phyloP scores from a whole-genome alignment of 208 protist genomes.

The Trypanosoma melophagium region DNA sequence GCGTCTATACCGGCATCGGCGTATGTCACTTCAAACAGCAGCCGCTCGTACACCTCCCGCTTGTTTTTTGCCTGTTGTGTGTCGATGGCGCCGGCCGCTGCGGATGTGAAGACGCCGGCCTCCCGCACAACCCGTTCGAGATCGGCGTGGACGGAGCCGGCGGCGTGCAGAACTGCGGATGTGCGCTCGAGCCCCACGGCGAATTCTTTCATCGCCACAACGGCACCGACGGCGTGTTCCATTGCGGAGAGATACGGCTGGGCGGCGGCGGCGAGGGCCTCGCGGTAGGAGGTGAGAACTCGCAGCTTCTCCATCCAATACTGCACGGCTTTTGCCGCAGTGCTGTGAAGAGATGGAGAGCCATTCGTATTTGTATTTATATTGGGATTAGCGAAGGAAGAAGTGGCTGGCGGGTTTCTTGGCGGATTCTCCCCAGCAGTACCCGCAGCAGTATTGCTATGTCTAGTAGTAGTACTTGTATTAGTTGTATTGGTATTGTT shows the following conservation, averaged over 20 bases:
- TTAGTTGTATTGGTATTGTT: background rate
- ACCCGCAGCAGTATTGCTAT: background rate
- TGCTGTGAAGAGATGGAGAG: no score
- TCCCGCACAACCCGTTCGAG: constrained; percentile 26
- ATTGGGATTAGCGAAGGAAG: background rate
- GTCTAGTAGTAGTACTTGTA: background rate
- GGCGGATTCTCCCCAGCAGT: background rate
- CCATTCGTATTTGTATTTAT: no score
- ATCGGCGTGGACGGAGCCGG: constrained; percentile 25
- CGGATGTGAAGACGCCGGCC: constrained; percentile 4
- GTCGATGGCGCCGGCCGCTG: constrained; percentile 22
- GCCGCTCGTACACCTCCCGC: constrained; percentile 52
- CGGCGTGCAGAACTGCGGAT: constrained; percentile 20
- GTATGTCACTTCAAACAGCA: constrained; percentile 62
- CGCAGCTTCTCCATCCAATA: constrained; percentile 47
- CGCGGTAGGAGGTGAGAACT: constrained; percentile 39
- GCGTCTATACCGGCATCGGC: constrained; percentile 70
- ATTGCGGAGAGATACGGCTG: constrained; percentile 51
- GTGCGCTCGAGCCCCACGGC: constrained; percentile 45
- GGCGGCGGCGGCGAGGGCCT: constrained; percentile 44
- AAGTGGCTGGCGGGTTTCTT: no score
- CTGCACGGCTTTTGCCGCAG: constrained; percentile 22
- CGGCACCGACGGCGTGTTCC: constrained; percentile 23
- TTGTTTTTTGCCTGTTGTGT: constrained; percentile 34
- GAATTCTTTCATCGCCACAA: constrained; percentile 28